Percentiles rank a stretch among this genome's conserved stretches.
Conservation (phyloP, 2,329 filamentous ascomycete species). For the Apiospora sp. region DNA sequence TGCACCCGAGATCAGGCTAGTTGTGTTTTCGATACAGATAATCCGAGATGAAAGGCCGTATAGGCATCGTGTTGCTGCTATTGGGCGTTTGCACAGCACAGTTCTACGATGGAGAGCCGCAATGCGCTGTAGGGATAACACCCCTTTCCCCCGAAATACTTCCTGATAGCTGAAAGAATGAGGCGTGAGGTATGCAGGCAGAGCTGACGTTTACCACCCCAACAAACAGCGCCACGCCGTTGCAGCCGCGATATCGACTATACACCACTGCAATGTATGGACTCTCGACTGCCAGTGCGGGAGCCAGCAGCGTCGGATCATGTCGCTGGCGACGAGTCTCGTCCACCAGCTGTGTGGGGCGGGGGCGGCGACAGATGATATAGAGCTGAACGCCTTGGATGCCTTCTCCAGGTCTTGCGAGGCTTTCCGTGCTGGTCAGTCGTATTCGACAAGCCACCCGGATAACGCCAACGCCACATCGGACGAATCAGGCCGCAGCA, state of each 20-base stretch:
- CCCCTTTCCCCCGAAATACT: neutral
- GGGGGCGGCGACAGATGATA: neutral
- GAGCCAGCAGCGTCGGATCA: neutral
- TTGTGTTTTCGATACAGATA: neutral
- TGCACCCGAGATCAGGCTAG: neutral
- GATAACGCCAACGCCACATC: neutral
- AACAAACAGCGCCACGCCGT: neutral
- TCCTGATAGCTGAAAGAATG: neutral
- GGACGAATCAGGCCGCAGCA: neutral
- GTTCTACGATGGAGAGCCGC: constrained; percentile 1
- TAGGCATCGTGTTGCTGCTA: neutral
- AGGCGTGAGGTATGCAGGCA: neutral
- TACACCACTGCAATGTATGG: neutral
- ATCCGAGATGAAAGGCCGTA: neutral
- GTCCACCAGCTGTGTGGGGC: neutral
- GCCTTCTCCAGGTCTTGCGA: neutral
- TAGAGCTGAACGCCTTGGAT: neutral
- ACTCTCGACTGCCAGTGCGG: constrained; percentile 7
- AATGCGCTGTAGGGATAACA: constrained; percentile 8
- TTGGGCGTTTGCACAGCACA: neutral
- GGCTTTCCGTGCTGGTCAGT: neutral
- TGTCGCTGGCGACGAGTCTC: neutral
- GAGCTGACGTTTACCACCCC: neutral
- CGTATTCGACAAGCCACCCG: neutral
- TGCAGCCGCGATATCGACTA: neutral